Base-by-base conservation (phyloP, 2,329 filamentous ascomycete species). In the Claviceps sp. region DNA sequence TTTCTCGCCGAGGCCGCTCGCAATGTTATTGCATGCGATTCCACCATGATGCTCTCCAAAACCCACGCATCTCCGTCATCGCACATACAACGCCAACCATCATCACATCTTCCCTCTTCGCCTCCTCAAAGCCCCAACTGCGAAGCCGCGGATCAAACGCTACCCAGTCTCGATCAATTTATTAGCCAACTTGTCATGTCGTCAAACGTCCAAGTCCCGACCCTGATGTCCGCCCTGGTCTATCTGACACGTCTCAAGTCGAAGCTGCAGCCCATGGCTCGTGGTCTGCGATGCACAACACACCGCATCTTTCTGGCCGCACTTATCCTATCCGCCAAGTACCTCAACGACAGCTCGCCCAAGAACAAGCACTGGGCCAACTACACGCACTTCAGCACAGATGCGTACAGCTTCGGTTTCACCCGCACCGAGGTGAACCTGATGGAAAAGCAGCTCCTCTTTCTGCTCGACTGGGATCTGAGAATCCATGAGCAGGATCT, bases 291-390 rank as follows among this genome's bases (percentile, higher is more conserved):
- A 61, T 97, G 93, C 76, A 97, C 93, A 24, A 89, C 91, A 47
- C 93, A 98, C 75, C 86, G 93, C 62, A 97, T 98, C 76, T 97
- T 98, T 73, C 80, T 98, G 48, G 91, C 88, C 43, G 76, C 87
- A 16, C 82, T 91, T 59, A 93, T 93, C 64, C 76, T 85, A 46
- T 83, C 93, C 1, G 91, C 93, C 61, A 98, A 98, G 82, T 96
- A 96, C 69, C 80, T 97, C 60, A 97, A 98, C 69, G 93, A 97
- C 76, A 95, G 89, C 56, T 96, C 89, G 13, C 93, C 93, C 57
- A 97, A 97, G 83, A 98, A 98, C 81, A 97, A 97, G 82, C 93
- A 98, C 77, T 98, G 93, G 93, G 90, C 93, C 58, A 85, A 83
- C 62, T 98, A 97, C 76, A 95, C 86, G 55, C 73, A 84, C 62